Percentiles rank a stretch among this genome's conserved stretches.
Evolutionary conservation across 2,329 filamentous ascomycete species (phyloP).

Genomic region (Aspergillus quadrilineatus): DNA sequence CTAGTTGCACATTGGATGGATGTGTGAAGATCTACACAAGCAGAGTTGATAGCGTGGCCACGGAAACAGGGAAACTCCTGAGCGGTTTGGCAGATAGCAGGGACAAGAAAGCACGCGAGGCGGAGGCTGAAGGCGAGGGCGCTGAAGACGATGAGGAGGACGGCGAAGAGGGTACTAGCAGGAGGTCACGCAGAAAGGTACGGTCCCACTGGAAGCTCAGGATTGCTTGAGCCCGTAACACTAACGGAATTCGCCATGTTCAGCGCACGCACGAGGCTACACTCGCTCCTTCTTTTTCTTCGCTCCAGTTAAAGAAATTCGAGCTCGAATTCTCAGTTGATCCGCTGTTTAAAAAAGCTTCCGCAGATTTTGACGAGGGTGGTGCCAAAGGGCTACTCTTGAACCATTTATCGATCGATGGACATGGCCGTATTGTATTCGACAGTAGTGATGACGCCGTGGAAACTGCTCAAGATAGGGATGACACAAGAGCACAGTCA

Average conservation of each 20-base stretch:
- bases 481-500: slow-evolving; percentile 39
- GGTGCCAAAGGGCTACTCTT: slow-evolving; percentile 92
- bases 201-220: neutral
- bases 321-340: slow-evolving; percentile 96
- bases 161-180: slow-evolving; percentile 47
- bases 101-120: slow-evolving; percentile 67
- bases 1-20: slow-evolving; percentile 93
- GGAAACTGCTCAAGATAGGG: slow-evolving; percentile 47
- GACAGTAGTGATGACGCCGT: slow-evolving; percentile 89
- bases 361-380: slow-evolving; percentile 96
- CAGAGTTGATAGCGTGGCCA: slow-evolving; percentile 95
- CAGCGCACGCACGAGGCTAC: slow-evolving; percentile 90
- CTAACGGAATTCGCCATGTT: slow-evolving; percentile 40
- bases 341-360: slow-evolving; percentile 98
- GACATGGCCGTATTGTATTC: slow-evolving; percentile 89
- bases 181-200: slow-evolving; percentile 70
- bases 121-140: slow-evolving; percentile 61
- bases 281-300: slow-evolving; percentile 80
- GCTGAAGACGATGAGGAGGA: slow-evolving; percentile 63
- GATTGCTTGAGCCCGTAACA: slow-evolving; percentile 11
- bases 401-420: slow-evolving; percentile 95
- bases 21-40: slow-evolving; percentile 99
- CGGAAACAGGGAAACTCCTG: slow-evolving; percentile 90
- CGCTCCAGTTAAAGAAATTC: slow-evolving; percentile 92
- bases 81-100: slow-evolving; percentile 80